Conservation (phyloP, 1,139 yeast species). For the Geotrichum klebahnii region DNA sequence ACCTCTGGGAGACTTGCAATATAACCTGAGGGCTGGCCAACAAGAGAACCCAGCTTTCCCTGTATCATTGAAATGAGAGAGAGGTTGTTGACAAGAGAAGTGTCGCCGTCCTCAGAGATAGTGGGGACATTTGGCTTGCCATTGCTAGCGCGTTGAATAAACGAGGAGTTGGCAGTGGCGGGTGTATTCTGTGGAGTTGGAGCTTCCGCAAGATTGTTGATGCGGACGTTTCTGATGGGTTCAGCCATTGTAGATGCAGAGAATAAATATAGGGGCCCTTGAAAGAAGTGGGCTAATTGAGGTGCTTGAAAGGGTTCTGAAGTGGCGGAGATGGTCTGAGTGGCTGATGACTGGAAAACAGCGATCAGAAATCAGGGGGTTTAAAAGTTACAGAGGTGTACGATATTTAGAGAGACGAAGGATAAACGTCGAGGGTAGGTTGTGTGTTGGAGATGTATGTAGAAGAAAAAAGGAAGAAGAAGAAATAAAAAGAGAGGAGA, state of each 20-base stretch:
- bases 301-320: too few relatives aligned
- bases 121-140: constrained; percentile 65
- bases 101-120: constrained; percentile 52
- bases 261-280: background rate
- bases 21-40: constrained; percentile 86
- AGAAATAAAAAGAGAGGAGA: background rate
- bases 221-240: constrained; percentile 58
- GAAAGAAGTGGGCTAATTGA: too few relatives aligned
- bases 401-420: background rate
- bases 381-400: too few relatives aligned
- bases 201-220: constrained; percentile 81
- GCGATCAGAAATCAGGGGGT: too few relatives aligned
- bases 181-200: constrained; percentile 99
- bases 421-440: background rate
- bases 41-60: constrained; percentile 78
- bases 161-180: constrained; percentile 70
- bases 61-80: constrained; percentile 80
- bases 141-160: constrained; percentile 54
- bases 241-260: constrained; percentile 48
- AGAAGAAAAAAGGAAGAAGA: background rate
- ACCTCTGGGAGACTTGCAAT: constrained; percentile 69
- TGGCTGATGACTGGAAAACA: too few relatives aligned
- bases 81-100: constrained; percentile 61
- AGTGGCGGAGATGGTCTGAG: too few relatives aligned
- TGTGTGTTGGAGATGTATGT: background rate